These are phyloP conservation scores for Fraxinus pennsylvanica DNA, from an alignment of 257 asterid species.

Conservation along the genomic window DNA sequence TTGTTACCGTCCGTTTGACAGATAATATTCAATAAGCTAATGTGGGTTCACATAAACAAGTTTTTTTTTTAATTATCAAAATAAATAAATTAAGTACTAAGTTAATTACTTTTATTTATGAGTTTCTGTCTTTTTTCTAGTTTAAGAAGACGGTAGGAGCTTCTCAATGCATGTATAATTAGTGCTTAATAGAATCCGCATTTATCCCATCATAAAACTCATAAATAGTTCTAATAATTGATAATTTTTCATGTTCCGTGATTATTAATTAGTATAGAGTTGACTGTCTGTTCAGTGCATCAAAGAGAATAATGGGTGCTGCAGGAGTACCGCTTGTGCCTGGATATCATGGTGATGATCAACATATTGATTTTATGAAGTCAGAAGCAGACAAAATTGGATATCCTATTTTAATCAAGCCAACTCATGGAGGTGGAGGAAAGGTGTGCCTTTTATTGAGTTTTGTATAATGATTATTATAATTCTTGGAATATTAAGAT, in stretches of 20 bases:
- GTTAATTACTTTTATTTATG: neutral
- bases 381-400: slow-evolving; percentile 92
- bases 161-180: neutral
- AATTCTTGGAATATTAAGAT: slow-evolving; percentile 5
- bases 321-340: slow-evolving; percentile 99
- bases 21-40: neutral
- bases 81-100: slow-evolving; percentile 2
- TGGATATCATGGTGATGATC: slow-evolving; percentile 92
- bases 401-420: slow-evolving; percentile 92
- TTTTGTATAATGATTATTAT: slow-evolving; percentile 14
- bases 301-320: slow-evolving; percentile 98
- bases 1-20: neutral
- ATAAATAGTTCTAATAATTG: neutral
- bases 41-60: neutral
- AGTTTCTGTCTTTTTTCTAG: neutral
- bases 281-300: slow-evolving; percentile 59
- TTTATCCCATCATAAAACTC: neutral
- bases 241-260: neutral
- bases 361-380: slow-evolving; percentile 87
- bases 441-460: slow-evolving; percentile 52
- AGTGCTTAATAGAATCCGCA: neutral
- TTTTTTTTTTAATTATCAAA: neutral
- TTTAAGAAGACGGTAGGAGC: neutral
- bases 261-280: neutral
- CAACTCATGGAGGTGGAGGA: slow-evolving; percentile 99